Conservation (phyloP, 1,284 basidiomycete genomes). For the Sanguinoderma infundibulare region DNA sequence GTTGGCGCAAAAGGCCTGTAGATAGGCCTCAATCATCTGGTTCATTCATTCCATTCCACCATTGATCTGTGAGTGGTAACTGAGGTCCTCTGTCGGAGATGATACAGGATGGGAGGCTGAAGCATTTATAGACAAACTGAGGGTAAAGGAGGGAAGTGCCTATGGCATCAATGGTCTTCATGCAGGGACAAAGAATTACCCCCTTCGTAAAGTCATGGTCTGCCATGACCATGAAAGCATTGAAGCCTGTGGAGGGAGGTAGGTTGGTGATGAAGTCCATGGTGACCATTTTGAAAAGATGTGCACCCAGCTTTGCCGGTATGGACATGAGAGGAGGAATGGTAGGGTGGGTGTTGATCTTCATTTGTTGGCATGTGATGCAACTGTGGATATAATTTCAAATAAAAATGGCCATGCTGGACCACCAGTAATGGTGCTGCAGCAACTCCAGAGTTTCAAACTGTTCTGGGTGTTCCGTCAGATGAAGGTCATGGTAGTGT, state of each 20-base stretch:
- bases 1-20: constrained; percentile 26
- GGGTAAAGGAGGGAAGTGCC: constrained; percentile 7
- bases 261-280: constrained; percentile 43
- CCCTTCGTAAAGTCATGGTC: constrained; percentile 35
- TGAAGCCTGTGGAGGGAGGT: constrained; percentile 36
- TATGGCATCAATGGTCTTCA: constrained; percentile 9
- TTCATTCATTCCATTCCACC: constrained; percentile 37
- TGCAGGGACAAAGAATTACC: constrained; percentile 37
- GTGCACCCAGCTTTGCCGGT: not conserved
- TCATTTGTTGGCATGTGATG: constrained; percentile 34
- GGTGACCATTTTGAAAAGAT: constrained; percentile 26
- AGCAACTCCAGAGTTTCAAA: constrained; percentile 36
- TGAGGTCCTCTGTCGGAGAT: constrained; percentile 40
- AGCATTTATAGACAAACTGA: constrained; percentile 11
- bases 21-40: constrained; percentile 32
- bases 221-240: constrained; percentile 42
- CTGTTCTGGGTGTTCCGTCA: constrained; percentile 42
- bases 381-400: constrained; percentile 33
- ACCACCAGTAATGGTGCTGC: constrained; percentile 39
- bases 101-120: constrained; percentile 15
- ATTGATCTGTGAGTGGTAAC: constrained; percentile 39
- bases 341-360: constrained; percentile 26
- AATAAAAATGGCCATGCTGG: constrained; percentile 30
- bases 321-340: constrained; percentile 6
- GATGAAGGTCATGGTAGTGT: constrained; percentile 32